Conservation (phyloP, 202 grass and related monocot species). For the Miscanthus sacchariflorus region DNA sequence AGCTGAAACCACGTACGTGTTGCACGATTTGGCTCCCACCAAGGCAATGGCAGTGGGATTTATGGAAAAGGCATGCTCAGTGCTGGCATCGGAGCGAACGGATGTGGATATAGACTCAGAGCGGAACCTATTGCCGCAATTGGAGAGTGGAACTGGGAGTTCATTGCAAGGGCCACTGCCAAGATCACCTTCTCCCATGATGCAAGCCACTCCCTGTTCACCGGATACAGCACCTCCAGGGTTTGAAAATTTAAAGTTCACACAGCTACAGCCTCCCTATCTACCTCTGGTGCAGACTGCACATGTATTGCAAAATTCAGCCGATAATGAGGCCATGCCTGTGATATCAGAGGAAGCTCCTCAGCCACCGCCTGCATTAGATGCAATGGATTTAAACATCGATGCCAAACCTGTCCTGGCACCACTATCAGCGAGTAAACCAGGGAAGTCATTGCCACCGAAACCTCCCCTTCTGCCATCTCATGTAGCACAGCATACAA, state of each 20-base stretch:
- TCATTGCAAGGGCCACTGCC: slow-evolving; percentile 25
- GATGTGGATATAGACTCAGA: slow-evolving; percentile 26
- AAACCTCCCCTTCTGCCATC: neutral
- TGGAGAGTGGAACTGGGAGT: slow-evolving; percentile 1
- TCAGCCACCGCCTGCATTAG: neutral
- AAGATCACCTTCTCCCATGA: slow-evolving; percentile 23
- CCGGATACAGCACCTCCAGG: slow-evolving; percentile 41
- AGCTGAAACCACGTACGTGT: slow-evolving; percentile 30
- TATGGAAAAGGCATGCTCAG: slow-evolving; percentile 25
- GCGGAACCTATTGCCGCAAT: neutral
- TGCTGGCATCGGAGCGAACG: slow-evolving; percentile 17
- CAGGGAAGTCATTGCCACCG: slow-evolving; percentile 26
- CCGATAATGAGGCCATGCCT: slow-evolving; percentile 11
- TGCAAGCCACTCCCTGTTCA: slow-evolving; percentile 29
- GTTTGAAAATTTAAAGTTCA: slow-evolving; percentile 48
- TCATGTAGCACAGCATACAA: slow-evolving; percentile 22
- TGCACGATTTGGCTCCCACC: slow-evolving; percentile 21
- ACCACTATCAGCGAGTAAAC: slow-evolving; percentile 3
- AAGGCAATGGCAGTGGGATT: slow-evolving; percentile 23
- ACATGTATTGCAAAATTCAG: slow-evolving; percentile 4
- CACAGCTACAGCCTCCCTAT: slow-evolving; percentile 15
- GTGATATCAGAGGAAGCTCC: slow-evolving; percentile 36
- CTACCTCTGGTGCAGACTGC: slow-evolving; percentile 12
- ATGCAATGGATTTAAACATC: slow-evolving; percentile 31
- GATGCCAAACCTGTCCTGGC: neutral